phyloP scores from a whole-genome alignment of 2,329 filamentous ascomycete genomes.

The Aureobasidium vineae region DNA sequence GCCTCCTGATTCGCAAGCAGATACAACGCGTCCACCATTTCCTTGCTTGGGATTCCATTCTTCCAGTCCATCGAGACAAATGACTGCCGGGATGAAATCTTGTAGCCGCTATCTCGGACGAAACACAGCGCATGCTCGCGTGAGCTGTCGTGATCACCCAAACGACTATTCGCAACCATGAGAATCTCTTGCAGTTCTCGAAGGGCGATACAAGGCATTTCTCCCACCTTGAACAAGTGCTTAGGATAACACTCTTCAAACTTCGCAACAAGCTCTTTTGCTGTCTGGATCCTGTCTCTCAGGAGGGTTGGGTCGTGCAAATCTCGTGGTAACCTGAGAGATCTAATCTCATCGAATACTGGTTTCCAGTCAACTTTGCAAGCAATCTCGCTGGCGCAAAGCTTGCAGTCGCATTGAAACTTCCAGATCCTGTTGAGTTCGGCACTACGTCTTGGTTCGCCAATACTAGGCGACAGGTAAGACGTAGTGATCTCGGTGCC shows the following conservation, averaged over 20 bases:
- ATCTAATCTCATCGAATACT: not conserved
- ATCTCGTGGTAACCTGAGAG: not conserved
- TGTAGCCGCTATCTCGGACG: not conserved
- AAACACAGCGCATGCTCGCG: not conserved
- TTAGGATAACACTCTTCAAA: not conserved
- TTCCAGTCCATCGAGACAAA: not conserved
- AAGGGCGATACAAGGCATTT: not conserved
- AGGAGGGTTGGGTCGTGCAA: not conserved
- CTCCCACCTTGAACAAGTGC: not conserved
- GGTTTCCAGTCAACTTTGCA: constrained; percentile 1
- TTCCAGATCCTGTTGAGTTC: not conserved
- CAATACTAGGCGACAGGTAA: not conserved
- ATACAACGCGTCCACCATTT: constrained; percentile 1
- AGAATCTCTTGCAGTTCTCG: not conserved
- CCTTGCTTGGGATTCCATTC: not conserved
- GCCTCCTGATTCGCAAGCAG: not conserved
- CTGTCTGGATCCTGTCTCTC: not conserved
- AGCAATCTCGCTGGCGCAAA: not conserved
- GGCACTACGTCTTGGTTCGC: not conserved
- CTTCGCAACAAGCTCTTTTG: not conserved
- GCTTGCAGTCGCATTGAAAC: constrained; percentile 2
- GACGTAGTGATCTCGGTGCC: constrained; percentile 30
- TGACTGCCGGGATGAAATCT: not conserved
- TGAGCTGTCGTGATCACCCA: not conserved
- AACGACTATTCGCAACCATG: not conserved